phyloP scores from a whole-genome alignment of 768 basidiomycete species.

The Lentinus tigrinus region DNA sequence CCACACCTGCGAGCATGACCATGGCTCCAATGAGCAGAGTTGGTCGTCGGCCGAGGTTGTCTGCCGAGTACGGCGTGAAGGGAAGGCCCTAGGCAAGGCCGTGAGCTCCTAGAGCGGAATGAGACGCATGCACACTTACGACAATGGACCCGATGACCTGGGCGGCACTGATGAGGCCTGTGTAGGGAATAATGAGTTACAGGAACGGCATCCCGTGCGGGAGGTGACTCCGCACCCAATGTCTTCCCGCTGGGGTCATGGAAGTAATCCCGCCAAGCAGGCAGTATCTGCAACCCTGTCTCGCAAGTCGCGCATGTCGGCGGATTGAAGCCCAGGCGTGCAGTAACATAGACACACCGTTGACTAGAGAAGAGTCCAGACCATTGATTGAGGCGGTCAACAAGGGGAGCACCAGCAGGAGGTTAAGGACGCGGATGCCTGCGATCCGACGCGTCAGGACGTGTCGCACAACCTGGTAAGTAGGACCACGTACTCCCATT shows the following conservation, averaged over 20 bases:
- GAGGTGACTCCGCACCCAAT: slow-evolving; percentile 38
- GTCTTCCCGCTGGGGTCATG: slow-evolving; percentile 48
- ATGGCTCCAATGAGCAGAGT: slow-evolving; percentile 59
- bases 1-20: slow-evolving; percentile 66
- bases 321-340: slow-evolving; percentile 24
- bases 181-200: neutral
- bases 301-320: neutral
- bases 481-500: slow-evolving; percentile 46
- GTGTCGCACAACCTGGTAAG: neutral
- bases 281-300: slow-evolving; percentile 65
- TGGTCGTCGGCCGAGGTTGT: slow-evolving; percentile 58
- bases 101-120: neutral
- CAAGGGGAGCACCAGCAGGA: slow-evolving; percentile 61
- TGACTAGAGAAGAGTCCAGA: slow-evolving; percentile 66
- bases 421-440: slow-evolving; percentile 60
- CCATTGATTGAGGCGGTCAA: slow-evolving; percentile 67
- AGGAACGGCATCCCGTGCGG: neutral
- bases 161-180: slow-evolving; percentile 65
- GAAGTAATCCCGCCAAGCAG: slow-evolving; percentile 61
- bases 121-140: slow-evolving; percentile 9
- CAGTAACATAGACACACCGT: slow-evolving; percentile 37
- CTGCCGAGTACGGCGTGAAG: slow-evolving; percentile 59
- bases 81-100: slow-evolving; percentile 47
- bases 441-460: neutral
- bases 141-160: slow-evolving; percentile 38